These are phyloP conservation scores for Amaranthus hypochondriacus DNA, from an alignment of 148 eudicot genomes.

Conservation along the genomic window DNA sequence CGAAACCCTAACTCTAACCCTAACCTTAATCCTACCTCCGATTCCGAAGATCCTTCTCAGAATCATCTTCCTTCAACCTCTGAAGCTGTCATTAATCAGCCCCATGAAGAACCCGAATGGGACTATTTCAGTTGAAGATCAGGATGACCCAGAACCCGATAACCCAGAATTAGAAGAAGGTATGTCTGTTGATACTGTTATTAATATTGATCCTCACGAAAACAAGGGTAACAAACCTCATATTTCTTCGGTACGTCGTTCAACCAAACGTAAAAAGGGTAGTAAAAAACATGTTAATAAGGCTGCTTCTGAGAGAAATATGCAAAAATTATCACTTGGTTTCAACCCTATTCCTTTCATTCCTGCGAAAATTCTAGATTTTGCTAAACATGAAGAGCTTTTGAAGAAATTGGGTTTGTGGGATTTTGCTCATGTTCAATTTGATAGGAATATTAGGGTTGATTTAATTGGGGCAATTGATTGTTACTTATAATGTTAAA, in stretches of 20 bases:
- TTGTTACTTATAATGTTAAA: conserved; percentile 37
- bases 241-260: conserved; percentile 20
- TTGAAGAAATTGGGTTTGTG: conserved; percentile 61
- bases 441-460: conserved; percentile 43
- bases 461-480: conserved; percentile 58
- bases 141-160: conserved; percentile 16
- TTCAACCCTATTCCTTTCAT: conserved; percentile 62
- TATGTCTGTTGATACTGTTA: conserved; percentile 3
- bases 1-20: conserved; percentile 22
- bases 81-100: neutral
- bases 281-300: conserved; percentile 8
- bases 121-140: neutral
- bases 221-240: conserved; percentile 9
- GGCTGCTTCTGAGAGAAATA: conserved; percentile 41
- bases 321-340: conserved; percentile 27
- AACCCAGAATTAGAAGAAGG: conserved; percentile 26
- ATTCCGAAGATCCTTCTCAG: conserved; percentile 9
- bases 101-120: neutral
- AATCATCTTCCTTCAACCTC: conserved; percentile 8
- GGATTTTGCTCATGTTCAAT: conserved; percentile 65
- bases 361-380: conserved; percentile 42
- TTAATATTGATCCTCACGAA: neutral
- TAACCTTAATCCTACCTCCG: neutral
- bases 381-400: conserved; percentile 39
- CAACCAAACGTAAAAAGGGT: conserved; percentile 37